Base-by-base conservation (phyloP, 2,329 filamentous ascomycete species). In the Colletotrichum sp. region DNA sequence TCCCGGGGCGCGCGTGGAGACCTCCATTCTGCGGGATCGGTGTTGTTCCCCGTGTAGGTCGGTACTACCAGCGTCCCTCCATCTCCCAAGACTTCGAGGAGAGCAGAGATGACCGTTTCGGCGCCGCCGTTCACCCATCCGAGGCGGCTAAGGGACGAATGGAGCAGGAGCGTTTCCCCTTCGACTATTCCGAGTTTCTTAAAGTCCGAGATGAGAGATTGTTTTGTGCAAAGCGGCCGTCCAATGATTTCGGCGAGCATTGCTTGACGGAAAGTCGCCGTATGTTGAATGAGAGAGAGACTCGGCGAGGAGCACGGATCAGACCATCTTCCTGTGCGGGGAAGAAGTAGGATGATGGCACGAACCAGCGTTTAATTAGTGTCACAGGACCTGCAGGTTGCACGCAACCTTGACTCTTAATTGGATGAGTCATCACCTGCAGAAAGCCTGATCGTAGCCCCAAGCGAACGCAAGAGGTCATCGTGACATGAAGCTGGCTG, bases 41-140 rank as follows among this genome's bases (percentile, higher is more conserved):
- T 79, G 57, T 78, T 78, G 9, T 78, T 72, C 7, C 67, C 62
- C 3, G 78, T 79, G 22, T 77, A 69, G 6, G 77, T 77, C 7
- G 78, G 78, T 5, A 76, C 78, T 13, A 78, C 76, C 19, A 79
- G 67, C 9, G 78, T 79, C 9, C 77, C 78, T 1, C 19, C 25
- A 22, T 64, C 68, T 11, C 70, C 65, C n/a, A 77, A 36, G n/a
- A 73, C 65, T 13, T 68, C 55, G 16, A 76, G 57, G 3, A 77
- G 49, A 15, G 76, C 67, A 19, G 44, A 67, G n/a, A 78, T 62
- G 27, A 78, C 66, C 15, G 76, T 64, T 64, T 76, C 76, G 13
- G 76, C 70, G 27, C 76, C 76, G 73, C 76, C 73, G 57, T 68
- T 63, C 2, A 78, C 70, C 64, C 61, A 78, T 2, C 76, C 76